Percentiles rank a stretch among this genome's conserved stretches.
These are phyloP conservation scores for Anastatica hierochuntica DNA, from an alignment of 345 rosid genomes.

Conservation along the genomic window DNA sequence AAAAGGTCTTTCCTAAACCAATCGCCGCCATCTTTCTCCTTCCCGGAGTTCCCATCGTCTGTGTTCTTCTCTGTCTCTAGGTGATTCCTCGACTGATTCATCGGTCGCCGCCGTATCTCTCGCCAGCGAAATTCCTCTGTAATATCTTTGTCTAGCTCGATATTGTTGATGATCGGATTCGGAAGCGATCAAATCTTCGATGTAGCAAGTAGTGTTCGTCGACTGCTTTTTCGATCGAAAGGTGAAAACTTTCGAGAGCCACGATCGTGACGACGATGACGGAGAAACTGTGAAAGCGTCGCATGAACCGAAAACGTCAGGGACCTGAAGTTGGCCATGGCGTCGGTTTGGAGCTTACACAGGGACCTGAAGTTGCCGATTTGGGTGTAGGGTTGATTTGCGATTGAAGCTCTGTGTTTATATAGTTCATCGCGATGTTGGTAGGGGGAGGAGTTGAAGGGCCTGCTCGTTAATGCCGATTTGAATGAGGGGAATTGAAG, in stretches of 20 bases:
- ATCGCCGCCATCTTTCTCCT: slow-evolving; percentile 22
- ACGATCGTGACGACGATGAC: slow-evolving; percentile 40
- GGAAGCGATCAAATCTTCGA: slow-evolving; percentile 15
- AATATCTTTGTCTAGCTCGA: slow-evolving; percentile 17
- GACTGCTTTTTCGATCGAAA: slow-evolving; percentile 37
- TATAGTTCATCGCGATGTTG: too few species aligned
- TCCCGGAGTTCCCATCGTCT: slow-evolving; percentile 29
- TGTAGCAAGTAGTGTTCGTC: slow-evolving; percentile 18
- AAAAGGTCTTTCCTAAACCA: slow-evolving; percentile 36
- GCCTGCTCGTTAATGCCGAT: too few species aligned
- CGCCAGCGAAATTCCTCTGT: slow-evolving; percentile 83
- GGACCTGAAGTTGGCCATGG: slow-evolving; percentile 53
- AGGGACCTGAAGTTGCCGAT: too few species aligned
- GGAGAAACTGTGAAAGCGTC: too few species aligned
- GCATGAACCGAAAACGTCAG: slow-evolving; percentile 39
- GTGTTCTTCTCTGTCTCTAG: slow-evolving; percentile 32
- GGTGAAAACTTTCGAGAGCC: slow-evolving; percentile 45
- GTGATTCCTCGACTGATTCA: slow-evolving; percentile 38
- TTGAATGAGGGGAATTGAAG: too few species aligned
- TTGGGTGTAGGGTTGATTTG: too few species aligned
- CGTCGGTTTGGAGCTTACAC: too few species aligned
- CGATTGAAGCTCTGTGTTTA: too few species aligned
- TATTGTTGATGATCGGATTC: slow-evolving; percentile 11
- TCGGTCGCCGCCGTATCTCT: slow-evolving; percentile 17
- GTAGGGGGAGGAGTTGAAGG: too few species aligned